These are phyloP conservation scores for Epichloe festucae DNA, from an alignment of 2,329 filamentous ascomycete genomes.

Conservation along the genomic window DNA sequence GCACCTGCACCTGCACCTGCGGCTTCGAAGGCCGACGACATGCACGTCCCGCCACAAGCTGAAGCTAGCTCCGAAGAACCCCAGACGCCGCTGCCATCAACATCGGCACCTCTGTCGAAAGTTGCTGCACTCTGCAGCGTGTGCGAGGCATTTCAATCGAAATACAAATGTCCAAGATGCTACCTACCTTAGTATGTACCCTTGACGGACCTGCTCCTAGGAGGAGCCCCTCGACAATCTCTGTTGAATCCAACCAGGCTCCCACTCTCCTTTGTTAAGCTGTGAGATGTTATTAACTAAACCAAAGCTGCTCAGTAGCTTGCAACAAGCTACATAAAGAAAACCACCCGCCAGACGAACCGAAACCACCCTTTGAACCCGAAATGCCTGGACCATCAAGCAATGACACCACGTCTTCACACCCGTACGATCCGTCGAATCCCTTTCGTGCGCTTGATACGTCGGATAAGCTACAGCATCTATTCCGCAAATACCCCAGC, in stretches of 20 bases:
- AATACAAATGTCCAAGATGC: constrained; percentile 53
- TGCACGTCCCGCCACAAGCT: neutral
- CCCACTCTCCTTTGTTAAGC: too few species aligned
- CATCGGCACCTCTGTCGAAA: neutral
- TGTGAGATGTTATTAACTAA: neutral
- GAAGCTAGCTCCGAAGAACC: neutral
- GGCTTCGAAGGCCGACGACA: neutral
- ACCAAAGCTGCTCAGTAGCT: constrained; percentile 42
- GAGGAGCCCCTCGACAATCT: too few species aligned
- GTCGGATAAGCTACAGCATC: constrained; percentile 33
- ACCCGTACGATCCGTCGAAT: constrained; percentile 18
- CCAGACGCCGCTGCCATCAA: neutral
- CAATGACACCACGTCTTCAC: neutral
- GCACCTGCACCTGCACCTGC: neutral
- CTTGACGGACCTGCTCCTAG: neutral
- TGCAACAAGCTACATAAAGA: constrained; percentile 42
- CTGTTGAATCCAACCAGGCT: too few species aligned
- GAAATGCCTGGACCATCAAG: constrained; percentile 2
- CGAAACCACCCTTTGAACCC: constrained; percentile 12
- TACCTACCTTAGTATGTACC: constrained; percentile 41
- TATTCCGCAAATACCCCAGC: constrained; percentile 40
- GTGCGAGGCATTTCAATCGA: constrained; percentile 36
- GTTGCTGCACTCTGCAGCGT: constrained; percentile 31
- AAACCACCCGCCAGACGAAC: constrained; percentile 31
- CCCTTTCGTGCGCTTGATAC: constrained; percentile 40